phyloP scores from a whole-genome alignment of 2,329 filamentous ascomycete genomes.

The Fonsecaea monophora region DNA sequence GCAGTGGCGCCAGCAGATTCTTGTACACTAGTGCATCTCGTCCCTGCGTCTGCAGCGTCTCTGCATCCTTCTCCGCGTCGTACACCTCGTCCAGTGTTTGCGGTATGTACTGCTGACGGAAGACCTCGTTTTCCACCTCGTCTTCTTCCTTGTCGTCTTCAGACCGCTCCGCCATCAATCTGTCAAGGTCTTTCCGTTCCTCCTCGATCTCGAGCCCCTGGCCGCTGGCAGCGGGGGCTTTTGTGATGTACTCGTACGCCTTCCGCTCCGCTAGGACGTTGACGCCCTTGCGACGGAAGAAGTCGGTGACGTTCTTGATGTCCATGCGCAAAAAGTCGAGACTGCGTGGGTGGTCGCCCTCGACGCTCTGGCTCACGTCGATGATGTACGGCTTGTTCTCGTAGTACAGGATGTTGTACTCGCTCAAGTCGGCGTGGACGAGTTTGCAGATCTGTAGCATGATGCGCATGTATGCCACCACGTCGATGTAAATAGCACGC shows the following conservation, averaged over 20 bases:
- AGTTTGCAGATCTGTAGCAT: slow-evolving; percentile 92
- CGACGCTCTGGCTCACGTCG: slow-evolving; percentile 96
- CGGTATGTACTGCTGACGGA: slow-evolving; percentile 94
- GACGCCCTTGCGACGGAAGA: slow-evolving; percentile 86
- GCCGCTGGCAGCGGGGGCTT: slow-evolving; percentile 58
- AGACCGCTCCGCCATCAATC: slow-evolving; percentile 67
- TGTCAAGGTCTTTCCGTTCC: slow-evolving; percentile 68
- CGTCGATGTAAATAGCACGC: slow-evolving; percentile 78
- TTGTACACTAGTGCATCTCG: slow-evolving; percentile 83
- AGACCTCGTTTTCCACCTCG: slow-evolving; percentile 88
- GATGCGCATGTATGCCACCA: slow-evolving; percentile 85
- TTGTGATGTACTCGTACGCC: slow-evolving; percentile 84
- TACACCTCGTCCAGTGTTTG: slow-evolving; percentile 96
- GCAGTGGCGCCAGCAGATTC: slow-evolving; percentile 70
- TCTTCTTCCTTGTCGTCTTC: slow-evolving; percentile 61
- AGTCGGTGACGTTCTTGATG: slow-evolving; percentile 94
- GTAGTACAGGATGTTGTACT: slow-evolving; percentile 97
- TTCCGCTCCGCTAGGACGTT: slow-evolving; percentile 77
- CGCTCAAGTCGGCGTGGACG: slow-evolving; percentile 94
- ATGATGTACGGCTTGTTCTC: slow-evolving; percentile 85
- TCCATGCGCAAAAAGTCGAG: slow-evolving; percentile 97
- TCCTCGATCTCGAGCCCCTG: slow-evolving; percentile 64
- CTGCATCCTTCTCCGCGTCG: slow-evolving; percentile 89
- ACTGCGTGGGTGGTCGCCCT: slow-evolving; percentile 91
- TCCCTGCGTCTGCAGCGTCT: slow-evolving; percentile 74